Percentiles rank a stretch among this genome's conserved stretches.
These are phyloP conservation scores for Trapa incisa DNA, from an alignment of 345 rosid genomes.

Conservation along the genomic window DNA sequence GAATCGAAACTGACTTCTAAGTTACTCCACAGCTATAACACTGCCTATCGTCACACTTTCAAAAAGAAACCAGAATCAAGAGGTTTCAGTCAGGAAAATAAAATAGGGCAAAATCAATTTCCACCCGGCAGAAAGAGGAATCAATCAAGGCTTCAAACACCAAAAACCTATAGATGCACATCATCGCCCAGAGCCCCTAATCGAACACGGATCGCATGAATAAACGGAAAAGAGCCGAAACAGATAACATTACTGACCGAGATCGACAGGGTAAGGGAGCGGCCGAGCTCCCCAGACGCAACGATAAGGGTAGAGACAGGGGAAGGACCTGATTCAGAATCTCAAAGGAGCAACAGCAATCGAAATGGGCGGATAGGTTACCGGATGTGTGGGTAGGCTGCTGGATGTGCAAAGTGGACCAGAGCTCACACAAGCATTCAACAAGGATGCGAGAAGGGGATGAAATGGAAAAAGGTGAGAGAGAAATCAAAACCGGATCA, in stretches of 20 bases:
- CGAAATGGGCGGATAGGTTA: neutral
- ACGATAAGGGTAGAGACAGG: neutral
- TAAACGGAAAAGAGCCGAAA: neutral
- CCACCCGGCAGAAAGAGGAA: neutral
- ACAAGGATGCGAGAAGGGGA: neutral
- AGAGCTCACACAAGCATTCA: slow-evolving; percentile 1
- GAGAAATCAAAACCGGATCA: no score
- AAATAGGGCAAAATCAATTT: neutral
- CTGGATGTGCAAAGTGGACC: neutral
- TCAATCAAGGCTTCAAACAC: slow-evolving; percentile 1
- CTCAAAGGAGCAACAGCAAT: neutral
- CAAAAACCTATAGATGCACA: neutral
- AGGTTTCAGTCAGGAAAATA: neutral
- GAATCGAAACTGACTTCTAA: neutral
- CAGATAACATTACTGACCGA: neutral
- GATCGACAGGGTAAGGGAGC: neutral
- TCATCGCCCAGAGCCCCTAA: neutral
- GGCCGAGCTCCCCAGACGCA: neutral
- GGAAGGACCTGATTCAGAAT: neutral
- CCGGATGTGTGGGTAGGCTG: neutral
- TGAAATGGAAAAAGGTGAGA: neutral
- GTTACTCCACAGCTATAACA: neutral
- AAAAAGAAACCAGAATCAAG: neutral
- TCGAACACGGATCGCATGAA: neutral
- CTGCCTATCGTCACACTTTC: neutral